Conservation (phyloP, 345 rosid genomes). For the Melastoma malabathricum region DNA sequence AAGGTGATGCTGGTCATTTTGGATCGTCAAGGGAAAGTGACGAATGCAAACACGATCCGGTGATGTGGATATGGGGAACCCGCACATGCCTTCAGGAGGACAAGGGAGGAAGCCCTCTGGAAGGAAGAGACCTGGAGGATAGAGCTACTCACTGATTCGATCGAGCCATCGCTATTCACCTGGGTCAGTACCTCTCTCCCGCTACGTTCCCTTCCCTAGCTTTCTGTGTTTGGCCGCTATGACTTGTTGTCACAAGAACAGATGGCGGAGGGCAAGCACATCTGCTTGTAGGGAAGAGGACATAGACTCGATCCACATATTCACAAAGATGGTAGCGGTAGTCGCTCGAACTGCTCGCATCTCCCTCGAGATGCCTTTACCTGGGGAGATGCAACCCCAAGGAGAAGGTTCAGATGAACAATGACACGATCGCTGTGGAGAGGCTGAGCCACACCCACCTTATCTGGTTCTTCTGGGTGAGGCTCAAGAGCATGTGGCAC, state of each 20-base stretch:
- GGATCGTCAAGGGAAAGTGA: conserved; percentile 46
- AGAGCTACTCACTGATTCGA: conserved; percentile 28
- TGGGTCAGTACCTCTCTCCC: conserved; percentile 25
- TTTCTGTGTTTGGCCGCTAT: neutral
- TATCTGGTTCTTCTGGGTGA: conserved; percentile 42
- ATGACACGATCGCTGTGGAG: conserved; percentile 9
- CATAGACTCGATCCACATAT: conserved; percentile 38
- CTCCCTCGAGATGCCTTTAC: conserved; percentile 33
- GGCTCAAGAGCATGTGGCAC: conserved; percentile 70
- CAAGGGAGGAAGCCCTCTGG: conserved; percentile 52
- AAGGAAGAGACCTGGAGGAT: conserved; percentile 40
- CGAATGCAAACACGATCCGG: conserved; percentile 39
- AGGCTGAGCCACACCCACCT: conserved; percentile 20
- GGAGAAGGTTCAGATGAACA: conserved; percentile 19
- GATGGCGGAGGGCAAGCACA: conserved; percentile 19
- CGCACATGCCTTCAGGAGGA: conserved; percentile 45
- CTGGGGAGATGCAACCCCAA: conserved; percentile 32
- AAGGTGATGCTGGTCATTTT: conserved; percentile 39
- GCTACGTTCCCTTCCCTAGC: too few relatives aligned
- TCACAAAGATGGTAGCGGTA: conserved; percentile 14
- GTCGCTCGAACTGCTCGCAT: conserved; percentile 25
- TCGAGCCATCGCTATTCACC: conserved; percentile 17
- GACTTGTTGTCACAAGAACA: conserved; percentile 6
- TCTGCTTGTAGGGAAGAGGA: conserved; percentile 54
- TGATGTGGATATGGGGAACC: conserved; percentile 68